These are phyloP conservation scores for Russula emetica DNA, from an alignment of 768 basidiomycete genomes.

Conservation along the genomic window DNA sequence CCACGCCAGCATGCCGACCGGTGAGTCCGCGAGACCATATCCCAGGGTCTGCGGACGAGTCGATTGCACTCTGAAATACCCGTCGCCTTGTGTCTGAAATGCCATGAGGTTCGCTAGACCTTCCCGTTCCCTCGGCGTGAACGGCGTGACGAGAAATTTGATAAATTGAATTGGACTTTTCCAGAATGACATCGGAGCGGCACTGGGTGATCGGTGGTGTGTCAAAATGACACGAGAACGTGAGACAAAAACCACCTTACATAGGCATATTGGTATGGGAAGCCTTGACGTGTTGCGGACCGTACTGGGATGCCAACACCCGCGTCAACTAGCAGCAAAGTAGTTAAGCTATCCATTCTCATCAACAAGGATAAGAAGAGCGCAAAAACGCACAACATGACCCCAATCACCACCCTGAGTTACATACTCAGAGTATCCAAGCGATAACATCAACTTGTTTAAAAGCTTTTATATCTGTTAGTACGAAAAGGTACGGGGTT, in stretches of 20 bases:
- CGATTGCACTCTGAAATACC: conserved; percentile 35
- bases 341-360: background rate
- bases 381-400: conserved; percentile 31
- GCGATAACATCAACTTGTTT: conserved; percentile 31
- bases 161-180: conserved; percentile 34
- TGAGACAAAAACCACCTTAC: conserved; percentile 25
- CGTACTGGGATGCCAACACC: conserved; percentile 30
- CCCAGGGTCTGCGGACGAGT: conserved; percentile 40
- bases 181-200: background rate
- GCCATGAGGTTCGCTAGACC: conserved; percentile 28
- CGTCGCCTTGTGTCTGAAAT: conserved; percentile 32
- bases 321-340: conserved; percentile 30
- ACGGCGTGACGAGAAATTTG: conserved; percentile 32
- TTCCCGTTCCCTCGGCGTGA: conserved; percentile 32
- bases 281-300: conserved; percentile 34
- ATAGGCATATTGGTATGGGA: conserved; percentile 35
- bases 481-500: background rate
- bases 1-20: conserved; percentile 43
- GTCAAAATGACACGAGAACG: background rate
- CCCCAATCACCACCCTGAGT: conserved; percentile 52
- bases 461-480: conserved; percentile 15
- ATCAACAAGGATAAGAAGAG: background rate
- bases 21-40: conserved; percentile 54
- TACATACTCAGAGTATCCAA: conserved; percentile 36
- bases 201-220: background rate